Conservation (phyloP, 169 alveolate species). For the Cryptosporidium meleagridis region DNA sequence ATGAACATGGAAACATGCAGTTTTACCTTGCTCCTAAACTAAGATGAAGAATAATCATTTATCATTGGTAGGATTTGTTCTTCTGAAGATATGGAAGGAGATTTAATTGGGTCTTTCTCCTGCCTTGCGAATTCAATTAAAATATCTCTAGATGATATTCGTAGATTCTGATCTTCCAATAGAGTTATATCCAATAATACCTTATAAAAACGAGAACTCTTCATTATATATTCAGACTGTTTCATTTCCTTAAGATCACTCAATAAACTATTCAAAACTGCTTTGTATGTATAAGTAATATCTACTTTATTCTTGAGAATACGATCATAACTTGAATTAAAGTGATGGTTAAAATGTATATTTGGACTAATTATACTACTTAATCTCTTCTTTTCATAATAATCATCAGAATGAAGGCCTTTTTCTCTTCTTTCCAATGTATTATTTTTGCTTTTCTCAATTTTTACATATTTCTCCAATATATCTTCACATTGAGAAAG, state of each 20-base stretch:
- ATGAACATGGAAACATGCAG: conserved; percentile 66
- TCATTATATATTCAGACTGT: conserved; percentile 1
- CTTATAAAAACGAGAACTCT: neutral
- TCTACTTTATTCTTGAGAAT: conserved; percentile 25
- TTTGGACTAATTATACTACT: conserved; percentile 42
- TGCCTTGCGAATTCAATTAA: neutral
- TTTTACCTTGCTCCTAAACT: conserved; percentile 71
- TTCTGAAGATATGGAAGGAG: neutral
- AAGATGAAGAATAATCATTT: conserved; percentile 20
- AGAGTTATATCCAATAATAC: conserved; percentile 30
- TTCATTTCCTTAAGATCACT: conserved; percentile 1
- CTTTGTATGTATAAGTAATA: neutral
- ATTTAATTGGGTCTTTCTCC: neutral
- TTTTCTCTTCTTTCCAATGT: conserved; percentile 4
- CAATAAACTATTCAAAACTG: neutral
- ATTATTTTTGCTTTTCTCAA: neutral
- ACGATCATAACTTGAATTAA: conserved; percentile 28
- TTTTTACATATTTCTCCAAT: neutral
- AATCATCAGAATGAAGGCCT: neutral
- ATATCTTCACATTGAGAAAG: conserved; percentile 20
- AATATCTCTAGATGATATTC: conserved; percentile 6
- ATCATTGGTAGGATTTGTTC: neutral
- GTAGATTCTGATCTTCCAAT: conserved; percentile 9
- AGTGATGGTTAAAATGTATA: conserved; percentile 13
- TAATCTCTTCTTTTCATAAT: conserved; percentile 5